Base-by-base conservation (phyloP, 2,329 filamentous ascomycete genomes). In the Pestalotiopsis sp. region DNA sequence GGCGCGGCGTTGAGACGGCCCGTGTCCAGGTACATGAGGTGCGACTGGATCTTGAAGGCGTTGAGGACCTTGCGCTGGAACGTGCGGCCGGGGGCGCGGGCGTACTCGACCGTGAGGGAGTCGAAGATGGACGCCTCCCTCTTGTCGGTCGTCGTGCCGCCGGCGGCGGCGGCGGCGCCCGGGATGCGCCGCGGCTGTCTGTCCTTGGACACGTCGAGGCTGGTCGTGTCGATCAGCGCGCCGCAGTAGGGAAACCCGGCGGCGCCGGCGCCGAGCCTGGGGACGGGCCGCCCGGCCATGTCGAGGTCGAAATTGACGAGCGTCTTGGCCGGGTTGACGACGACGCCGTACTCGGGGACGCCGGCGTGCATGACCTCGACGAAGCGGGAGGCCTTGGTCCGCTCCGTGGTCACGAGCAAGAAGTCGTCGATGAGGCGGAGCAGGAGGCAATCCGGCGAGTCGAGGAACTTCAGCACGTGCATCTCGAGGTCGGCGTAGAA, bases 391-490 rank as follows among this genome's bases (percentile, higher is more conserved):
- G 94, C 95, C 74, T 95, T 89, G 7, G 79, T 72, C 66, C 81
- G 83, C 63, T 93, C 86, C 0, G 90, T 90, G 0, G 93, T 97
- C 75, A 99, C 91, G 60, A 99, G 88, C 4, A 98, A 84, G 74
- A 98, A 99, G 75, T 99, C 96, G 74, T 99, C 96, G 57, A 97
- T 93, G 11, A 98, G 86, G 17, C 96, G 88, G 66, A 98, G 80
- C 7, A 99, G 83, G 2, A 98, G 80, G 63, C 88, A 91, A 41
- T 91, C 83, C 4, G 81, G 77, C 0, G 81, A 75, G 17, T 84
- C 74, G 2, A 96, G 80, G 76, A 98, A 98, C 0, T 76, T 77
- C 2, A 98, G 83, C 14, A 91, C 83, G 31, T 90, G 85, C 6
- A 81, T 81, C 79, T 99, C 96, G 1, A 98, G 87, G 71, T 96